Conservation (phyloP, 768 basidiomycete genomes). For the Phlebiopsis gigantea region DNA sequence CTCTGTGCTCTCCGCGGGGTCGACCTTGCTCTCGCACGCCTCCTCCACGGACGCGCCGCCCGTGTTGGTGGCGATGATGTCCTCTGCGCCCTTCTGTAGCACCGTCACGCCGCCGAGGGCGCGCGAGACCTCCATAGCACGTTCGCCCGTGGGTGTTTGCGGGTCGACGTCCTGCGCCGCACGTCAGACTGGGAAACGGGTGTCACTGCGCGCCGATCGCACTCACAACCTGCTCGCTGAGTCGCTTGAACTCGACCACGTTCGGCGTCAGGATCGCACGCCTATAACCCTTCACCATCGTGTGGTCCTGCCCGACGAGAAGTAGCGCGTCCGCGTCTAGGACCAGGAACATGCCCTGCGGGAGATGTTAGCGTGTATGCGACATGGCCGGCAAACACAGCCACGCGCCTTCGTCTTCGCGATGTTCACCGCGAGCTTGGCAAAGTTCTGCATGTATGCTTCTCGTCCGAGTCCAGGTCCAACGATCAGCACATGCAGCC, state of each 20-base stretch:
- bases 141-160: conserved; percentile 41
- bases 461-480: conserved; percentile 95
- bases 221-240: conserved; percentile 69
- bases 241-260: conserved; percentile 83
- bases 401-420: conserved; percentile 42
- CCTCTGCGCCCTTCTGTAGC: conserved; percentile 79
- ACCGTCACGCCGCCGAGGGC: conserved; percentile 84
- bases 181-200: background rate
- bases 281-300: conserved; percentile 76
- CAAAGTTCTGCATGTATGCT: conserved; percentile 82
- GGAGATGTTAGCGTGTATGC: conserved; percentile 9
- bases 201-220: background rate
- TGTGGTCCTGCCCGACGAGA: conserved; percentile 71
- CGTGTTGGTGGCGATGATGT: conserved; percentile 78
- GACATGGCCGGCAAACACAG: background rate
- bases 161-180: conserved; percentile 42
- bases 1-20: conserved; percentile 28
- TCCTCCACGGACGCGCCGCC: conserved; percentile 42
- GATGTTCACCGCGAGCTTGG: conserved; percentile 66
- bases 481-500: conserved; percentile 88
- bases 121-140: conserved; percentile 69
- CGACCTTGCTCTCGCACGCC: conserved; percentile 32
- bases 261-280: conserved; percentile 92
- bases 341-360: conserved; percentile 80
- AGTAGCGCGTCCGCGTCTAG: conserved; percentile 92